phyloP scores from a whole-genome alignment of 2,329 filamentous ascomycete species.

The Penicillium hordei region DNA sequence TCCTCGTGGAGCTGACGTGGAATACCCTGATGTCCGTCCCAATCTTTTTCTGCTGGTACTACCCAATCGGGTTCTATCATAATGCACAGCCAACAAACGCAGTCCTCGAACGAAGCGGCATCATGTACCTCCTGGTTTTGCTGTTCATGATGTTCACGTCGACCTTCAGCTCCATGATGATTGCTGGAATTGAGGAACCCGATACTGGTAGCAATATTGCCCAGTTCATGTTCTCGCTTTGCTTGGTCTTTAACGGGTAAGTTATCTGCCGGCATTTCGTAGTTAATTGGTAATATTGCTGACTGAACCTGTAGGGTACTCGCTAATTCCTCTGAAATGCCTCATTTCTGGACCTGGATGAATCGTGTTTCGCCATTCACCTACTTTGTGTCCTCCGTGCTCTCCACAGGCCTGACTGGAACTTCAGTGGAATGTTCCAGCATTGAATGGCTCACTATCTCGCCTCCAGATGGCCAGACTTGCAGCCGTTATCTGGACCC shows the following conservation, averaged over 20 bases:
- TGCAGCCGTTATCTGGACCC: conserved; percentile 62
- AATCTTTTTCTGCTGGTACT: conserved; percentile 66
- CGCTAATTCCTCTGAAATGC: conserved; percentile 57
- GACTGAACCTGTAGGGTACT: conserved; percentile 52
- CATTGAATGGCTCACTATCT: conserved; percentile 36
- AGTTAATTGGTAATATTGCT: neutral
- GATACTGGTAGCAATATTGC: conserved; percentile 64
- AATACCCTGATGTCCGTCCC: conserved; percentile 63
- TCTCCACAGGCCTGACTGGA: conserved; percentile 36
- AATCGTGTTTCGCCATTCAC: conserved; percentile 67
- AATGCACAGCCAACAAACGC: conserved; percentile 38
- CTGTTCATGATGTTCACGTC: conserved; percentile 68
- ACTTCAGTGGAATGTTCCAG: conserved; percentile 33
- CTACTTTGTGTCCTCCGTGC: conserved; percentile 53
- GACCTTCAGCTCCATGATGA: conserved; percentile 70
- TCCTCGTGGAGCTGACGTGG: conserved; percentile 70
- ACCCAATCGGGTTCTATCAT: conserved; percentile 52
- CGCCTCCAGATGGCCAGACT: conserved; percentile 60
- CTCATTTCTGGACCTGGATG: conserved; percentile 78
- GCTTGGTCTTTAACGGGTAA: conserved; percentile 55
- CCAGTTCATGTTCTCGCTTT: conserved; percentile 58
- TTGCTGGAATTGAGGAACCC: conserved; percentile 66
- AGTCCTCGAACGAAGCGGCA: conserved; percentile 54
- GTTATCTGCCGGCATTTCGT: conserved; percentile 1
- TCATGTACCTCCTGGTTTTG: conserved; percentile 64